These are phyloP conservation scores for Ophiocytium majus DNA, from an alignment of 352 stramenopile species.

Conservation along the genomic window DNA sequence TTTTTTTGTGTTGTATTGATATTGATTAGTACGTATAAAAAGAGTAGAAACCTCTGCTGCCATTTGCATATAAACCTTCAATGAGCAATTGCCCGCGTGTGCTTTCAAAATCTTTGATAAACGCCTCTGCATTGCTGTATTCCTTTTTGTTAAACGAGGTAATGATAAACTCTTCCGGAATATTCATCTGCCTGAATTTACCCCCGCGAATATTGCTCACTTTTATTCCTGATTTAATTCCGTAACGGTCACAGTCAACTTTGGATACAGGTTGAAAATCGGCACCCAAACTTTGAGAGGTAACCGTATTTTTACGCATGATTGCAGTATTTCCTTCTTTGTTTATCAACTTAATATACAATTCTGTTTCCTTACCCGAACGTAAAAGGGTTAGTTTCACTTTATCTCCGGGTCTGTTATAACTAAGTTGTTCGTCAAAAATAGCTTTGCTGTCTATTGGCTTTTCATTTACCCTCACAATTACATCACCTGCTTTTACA, in stretches of 20 bases:
- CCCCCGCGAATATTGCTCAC: not conserved
- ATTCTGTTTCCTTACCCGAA: not conserved
- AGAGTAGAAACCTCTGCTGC: no score
- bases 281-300: not conserved
- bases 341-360: not conserved
- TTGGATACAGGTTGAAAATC: not conserved
- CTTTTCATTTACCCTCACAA: not conserved
- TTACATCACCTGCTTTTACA: conserved; percentile 12
- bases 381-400: not conserved
- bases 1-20: no score
- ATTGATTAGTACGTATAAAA: no score
- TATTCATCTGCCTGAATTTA: not conserved
- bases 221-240: not conserved
- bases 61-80: conserved; percentile 1
- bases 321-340: not conserved
- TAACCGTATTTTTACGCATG: not conserved
- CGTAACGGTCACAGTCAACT: not conserved
- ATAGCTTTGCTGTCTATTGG: not conserved
- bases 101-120: not conserved
- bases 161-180: conserved; percentile 4
- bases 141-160: conserved; percentile 10
- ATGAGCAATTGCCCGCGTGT: not conserved
- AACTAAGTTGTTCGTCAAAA: not conserved
- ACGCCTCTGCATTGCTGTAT: not conserved
- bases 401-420: conserved; percentile 3